Base-by-base conservation (phyloP, 257 asterid genomes). In the Solanum tarapatanum region DNA sequence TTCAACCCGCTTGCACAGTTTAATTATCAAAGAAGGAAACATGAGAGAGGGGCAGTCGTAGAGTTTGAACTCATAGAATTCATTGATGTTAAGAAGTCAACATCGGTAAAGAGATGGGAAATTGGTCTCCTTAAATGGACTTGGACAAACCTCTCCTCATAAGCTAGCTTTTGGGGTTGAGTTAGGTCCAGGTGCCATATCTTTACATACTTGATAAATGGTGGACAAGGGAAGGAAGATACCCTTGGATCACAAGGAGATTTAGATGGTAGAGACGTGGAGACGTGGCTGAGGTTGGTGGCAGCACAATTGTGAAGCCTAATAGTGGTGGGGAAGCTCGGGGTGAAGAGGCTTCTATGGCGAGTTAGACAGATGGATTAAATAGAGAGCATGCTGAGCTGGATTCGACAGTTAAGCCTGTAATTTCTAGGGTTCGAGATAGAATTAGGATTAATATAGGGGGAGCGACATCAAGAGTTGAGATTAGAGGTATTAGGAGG, bases 341-440 rank as follows among this genome's bases (percentile, higher is more conserved):
- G 76, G 36, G 35, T 55, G 48, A 55, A 45, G 64, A 13, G 37
- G 30, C 66, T 26, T 11, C 3, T 1, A 33, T 24, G 28, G 41
- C 28, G 58, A 21, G 69, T 21, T 41, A 11, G 19, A 8, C 16
- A 11, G 55, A 60, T 23, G 14, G 69, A 33, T 6, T 72, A 21
- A 43, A 37, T 11, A 43, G 86, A 83, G 69, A 28, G 24, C 74
- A 5, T 8, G 62, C 6, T 36, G 33, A 24, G 82, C 24, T 2
- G 17, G 64, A 51, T 32, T 36, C 30, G 37, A 60, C n/a, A 23
- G 62, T 62, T 39, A 39, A 66, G 77, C 83, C 89, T 21, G 58
- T 87, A 19, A 51, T 87, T 32, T 82, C 73, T 87, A 87, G 87
- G 87, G n/a, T 87, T 32, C 69, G 28, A 33, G 85, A 87, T 74